A percentile compares a stretch with the other conserved stretches of the same genome.
phyloP scores from a whole-genome alignment of 345 rosid genomes.

The Salix arbutifolia region DNA sequence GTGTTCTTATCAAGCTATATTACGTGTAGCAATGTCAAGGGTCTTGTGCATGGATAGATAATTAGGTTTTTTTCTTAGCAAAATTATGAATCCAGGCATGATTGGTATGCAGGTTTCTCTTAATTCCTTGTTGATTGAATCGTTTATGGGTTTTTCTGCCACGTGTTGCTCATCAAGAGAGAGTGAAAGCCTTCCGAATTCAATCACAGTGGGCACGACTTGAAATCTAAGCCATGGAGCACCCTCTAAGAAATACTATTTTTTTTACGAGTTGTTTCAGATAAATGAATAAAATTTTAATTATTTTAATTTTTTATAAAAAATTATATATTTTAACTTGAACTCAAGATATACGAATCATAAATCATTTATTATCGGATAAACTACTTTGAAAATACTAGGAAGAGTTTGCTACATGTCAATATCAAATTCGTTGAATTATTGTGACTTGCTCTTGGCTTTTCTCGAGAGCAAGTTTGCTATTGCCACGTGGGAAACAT shows the following conservation, averaged over 20 bases:
- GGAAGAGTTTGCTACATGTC: neutral
- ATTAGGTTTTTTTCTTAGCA: neutral
- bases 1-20: neutral
- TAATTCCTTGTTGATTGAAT: neutral
- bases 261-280: too few relatives aligned
- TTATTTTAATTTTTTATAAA: too few relatives aligned
- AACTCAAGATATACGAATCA: too few relatives aligned
- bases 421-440: neutral
- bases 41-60: neutral
- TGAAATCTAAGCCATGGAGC: neutral
- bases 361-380: too few relatives aligned
- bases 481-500: too few relatives aligned
- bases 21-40: neutral
- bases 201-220: neutral
- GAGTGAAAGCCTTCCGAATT: neutral
- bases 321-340: too few relatives aligned
- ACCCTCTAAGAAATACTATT: too few relatives aligned
- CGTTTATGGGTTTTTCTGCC: neutral
- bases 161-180: conserved; percentile 8
- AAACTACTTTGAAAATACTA: too few relatives aligned
- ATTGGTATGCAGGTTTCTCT: conserved; percentile 1
- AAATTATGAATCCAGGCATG: neutral
- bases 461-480: neutral
- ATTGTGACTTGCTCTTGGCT: neutral
- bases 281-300: too few relatives aligned